Percentiles rank a stretch among this genome's conserved stretches.
Conservation (phyloP, 2,329 filamentous ascomycete species). For the Beauveria brongniartii region DNA sequence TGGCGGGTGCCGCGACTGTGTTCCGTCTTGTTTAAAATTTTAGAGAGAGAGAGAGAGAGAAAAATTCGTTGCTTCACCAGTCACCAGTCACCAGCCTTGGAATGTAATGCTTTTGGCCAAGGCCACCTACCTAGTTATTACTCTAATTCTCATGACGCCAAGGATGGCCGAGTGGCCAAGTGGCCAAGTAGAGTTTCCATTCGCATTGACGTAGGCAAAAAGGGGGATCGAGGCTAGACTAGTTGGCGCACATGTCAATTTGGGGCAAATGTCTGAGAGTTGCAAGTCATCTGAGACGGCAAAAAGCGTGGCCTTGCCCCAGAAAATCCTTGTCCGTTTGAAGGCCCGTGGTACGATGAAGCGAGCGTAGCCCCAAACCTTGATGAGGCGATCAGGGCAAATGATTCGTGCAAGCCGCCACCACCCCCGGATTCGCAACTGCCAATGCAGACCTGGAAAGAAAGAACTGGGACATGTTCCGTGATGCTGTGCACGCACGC, state of each 20-base stretch:
- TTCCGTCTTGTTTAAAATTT: too few species aligned
- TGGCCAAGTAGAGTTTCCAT: background rate
- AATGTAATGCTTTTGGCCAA: too few species aligned
- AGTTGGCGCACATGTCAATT: conserved; percentile 3
- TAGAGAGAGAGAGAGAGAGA: too few species aligned
- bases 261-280: background rate
- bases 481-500: too few species aligned
- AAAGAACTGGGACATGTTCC: too few species aligned
- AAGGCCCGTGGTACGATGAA: conserved; percentile 6
- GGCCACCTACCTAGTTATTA: too few species aligned
- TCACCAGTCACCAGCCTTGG: background rate
- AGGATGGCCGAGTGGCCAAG: background rate
- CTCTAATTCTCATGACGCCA: background rate
- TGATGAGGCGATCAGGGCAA: background rate
- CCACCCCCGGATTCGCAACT: too few species aligned
- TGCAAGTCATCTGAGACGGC: background rate
- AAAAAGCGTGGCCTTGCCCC: background rate
- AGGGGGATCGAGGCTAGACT: background rate
- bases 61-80: too few species aligned
- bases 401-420: background rate
- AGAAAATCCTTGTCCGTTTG: background rate
- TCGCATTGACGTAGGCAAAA: background rate
- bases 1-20: too few species aligned
- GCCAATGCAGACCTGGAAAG: too few species aligned
- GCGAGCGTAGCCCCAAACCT: conserved; percentile 1